Base-by-base conservation (phyloP, 495 filamentous ascomycete species). In the Collariella sp. region DNA sequence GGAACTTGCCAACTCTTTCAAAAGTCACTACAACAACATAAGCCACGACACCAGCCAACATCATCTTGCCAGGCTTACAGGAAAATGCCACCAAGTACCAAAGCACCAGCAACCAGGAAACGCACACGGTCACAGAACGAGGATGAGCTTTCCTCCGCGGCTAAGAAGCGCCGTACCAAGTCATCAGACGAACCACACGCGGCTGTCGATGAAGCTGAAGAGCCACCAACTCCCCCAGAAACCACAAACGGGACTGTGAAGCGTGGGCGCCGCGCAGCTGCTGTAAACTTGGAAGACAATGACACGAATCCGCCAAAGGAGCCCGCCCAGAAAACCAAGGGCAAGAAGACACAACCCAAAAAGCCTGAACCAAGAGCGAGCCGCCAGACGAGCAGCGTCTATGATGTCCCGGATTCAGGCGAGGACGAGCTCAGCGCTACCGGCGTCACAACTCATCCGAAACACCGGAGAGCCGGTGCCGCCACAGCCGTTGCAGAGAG, bases 401-500 rank as follows among this genome's bases (percentile, higher is more conserved):
- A 75, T 57, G 70, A 74, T 12, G 62, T 73, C 5, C 71, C 67
- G 0, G 70, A 74, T 50, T 73, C 72, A 2, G 68, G 55, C 10
- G 68, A 67, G 35, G 65, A 67, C 41, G 72, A 75, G 41, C 33
- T 67, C 24, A 48, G 7, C n/a, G n/a, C 49, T 1, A 24, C 51
- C 6, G 35, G 23, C 7, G 46, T 48, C 0, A 42, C 39, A 15
- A 19, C 36, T 12, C 49, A 20, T 10, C 16, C 39, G 7, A 19
- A 34, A 16, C 33, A 29, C 16, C 23, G 15, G 7, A 29, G 55
- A 57, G 20, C 20, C 15, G 7, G 24, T 45, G 18, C 19, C n/a
- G 19, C 52, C 13, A 18, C n/a, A n/a, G n/a, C 24, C 1, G 33
- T 18, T 26, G 42, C 50, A n/a, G 18, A 22, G 11, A 33, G 24